Evolutionary conservation across 2,329 filamentous ascomycete genomes (phyloP).

Genomic region (Colletotrichum cereale): DNA sequence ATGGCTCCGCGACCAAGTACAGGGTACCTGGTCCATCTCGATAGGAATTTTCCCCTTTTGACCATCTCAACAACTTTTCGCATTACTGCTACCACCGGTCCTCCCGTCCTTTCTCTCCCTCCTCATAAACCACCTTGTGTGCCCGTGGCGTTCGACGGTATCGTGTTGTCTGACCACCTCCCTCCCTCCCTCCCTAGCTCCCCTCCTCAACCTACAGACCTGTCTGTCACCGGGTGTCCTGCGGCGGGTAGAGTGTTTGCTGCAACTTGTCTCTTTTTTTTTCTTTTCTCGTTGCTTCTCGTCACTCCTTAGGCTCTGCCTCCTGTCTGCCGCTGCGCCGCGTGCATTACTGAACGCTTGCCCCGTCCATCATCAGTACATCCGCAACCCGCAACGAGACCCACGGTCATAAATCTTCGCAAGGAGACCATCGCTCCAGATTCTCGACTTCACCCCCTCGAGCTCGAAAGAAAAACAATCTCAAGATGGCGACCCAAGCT

Average conservation of each 20-base stretch:
- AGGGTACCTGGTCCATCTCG: constrained; percentile 37
- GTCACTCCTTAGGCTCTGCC: constrained; percentile 57
- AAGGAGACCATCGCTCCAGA: constrained; percentile 20
- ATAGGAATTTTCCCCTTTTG: constrained; percentile 44
- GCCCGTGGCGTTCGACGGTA: constrained; percentile 29
- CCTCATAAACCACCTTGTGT: constrained; percentile 39
- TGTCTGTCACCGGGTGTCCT: constrained; percentile 23
- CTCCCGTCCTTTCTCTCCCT: constrained; percentile 37
- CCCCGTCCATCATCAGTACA: constrained; percentile 14
- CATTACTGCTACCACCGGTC: constrained; percentile 27
- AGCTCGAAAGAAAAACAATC: constrained; percentile 25
- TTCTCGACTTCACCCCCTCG: constrained; percentile 5
- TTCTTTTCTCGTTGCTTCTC: constrained; percentile 50
- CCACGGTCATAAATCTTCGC: constrained; percentile 28
- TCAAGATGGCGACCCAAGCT: constrained; percentile 52
- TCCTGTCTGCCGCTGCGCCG: constrained; percentile 16
- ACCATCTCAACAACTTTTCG: constrained; percentile 42
- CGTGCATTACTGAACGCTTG: constrained; percentile 32
- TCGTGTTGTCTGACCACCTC: constrained; percentile 38
- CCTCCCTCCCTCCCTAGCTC: constrained; percentile 39
- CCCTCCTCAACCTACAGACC: constrained; percentile 21
- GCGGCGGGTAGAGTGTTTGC: constrained; percentile 40
- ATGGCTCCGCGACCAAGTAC: constrained; percentile 28
- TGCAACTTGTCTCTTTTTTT: constrained; percentile 45
- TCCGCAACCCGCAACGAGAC: constrained; percentile 38